Conservation (phyloP, 1,284 basidiomycete species). For the Trametes polyzona region DNA sequence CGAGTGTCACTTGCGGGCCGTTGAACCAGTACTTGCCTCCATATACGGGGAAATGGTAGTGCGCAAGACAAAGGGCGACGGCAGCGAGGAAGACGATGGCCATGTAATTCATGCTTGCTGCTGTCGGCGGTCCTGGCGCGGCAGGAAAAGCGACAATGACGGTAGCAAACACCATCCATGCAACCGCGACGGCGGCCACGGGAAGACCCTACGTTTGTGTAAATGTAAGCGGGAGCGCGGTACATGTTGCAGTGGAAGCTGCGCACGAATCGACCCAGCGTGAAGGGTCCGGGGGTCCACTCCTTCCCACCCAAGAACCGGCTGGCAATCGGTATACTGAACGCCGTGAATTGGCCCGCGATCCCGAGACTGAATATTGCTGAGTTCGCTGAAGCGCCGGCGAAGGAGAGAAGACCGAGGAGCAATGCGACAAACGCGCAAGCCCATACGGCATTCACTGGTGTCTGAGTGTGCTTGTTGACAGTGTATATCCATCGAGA, state of each 20-base stretch:
- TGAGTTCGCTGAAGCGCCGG: slow-evolving; percentile 63
- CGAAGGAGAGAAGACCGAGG: slow-evolving; percentile 65
- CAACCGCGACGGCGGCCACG: slow-evolving; percentile 52
- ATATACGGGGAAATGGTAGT: slow-evolving; percentile 70
- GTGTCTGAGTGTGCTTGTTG: slow-evolving; percentile 63
- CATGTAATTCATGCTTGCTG: slow-evolving; percentile 68
- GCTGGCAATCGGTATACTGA: slow-evolving; percentile 48
- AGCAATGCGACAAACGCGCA: slow-evolving; percentile 47
- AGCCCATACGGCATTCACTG: slow-evolving; percentile 68
- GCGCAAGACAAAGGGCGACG: slow-evolving; percentile 55
- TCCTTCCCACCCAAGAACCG: slow-evolving; percentile 46
- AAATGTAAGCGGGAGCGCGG: background rate
- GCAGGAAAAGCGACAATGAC: slow-evolving; percentile 68
- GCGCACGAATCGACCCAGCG: slow-evolving; percentile 46
- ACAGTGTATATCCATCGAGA: slow-evolving; percentile 69
- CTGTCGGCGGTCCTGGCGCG: slow-evolving; percentile 47
- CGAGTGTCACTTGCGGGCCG: slow-evolving; percentile 53
- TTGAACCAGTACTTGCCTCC: slow-evolving; percentile 73
- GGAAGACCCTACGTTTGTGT: slow-evolving; percentile 52
- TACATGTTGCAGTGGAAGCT: background rate
- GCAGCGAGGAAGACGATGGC: slow-evolving; percentile 63
- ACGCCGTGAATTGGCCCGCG: slow-evolving; percentile 59
- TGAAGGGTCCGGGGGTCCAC: slow-evolving; percentile 69
- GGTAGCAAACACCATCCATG: slow-evolving; percentile 64
- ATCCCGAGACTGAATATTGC: slow-evolving; percentile 69